Conservation (phyloP, 768 basidiomycete genomes). For the Amanita phalloides region DNA sequence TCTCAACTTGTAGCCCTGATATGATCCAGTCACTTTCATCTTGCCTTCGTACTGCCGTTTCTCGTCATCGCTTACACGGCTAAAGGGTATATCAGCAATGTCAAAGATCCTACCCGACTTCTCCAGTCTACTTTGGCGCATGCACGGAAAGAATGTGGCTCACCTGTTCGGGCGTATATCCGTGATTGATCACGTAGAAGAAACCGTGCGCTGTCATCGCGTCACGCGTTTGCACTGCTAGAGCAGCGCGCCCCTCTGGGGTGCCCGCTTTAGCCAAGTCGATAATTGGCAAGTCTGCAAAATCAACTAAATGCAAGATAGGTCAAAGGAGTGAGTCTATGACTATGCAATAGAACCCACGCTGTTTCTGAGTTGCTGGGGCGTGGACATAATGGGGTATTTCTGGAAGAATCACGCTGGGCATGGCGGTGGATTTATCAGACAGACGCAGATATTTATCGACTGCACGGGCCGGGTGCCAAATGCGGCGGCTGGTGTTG, state of each 20-base stretch:
- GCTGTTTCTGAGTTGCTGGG: slow-evolving; percentile 9
- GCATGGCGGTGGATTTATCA: slow-evolving; percentile 13
- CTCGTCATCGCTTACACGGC: slow-evolving; percentile 27
- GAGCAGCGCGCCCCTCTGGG: slow-evolving; percentile 22
- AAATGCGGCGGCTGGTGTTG: too few species aligned
- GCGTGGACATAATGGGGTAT: slow-evolving; percentile 23
- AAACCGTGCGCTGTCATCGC: slow-evolving; percentile 37
- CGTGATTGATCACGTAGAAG: slow-evolving; percentile 39
- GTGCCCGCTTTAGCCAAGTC: slow-evolving; percentile 33
- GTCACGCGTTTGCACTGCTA: slow-evolving; percentile 30
- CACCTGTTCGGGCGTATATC: slow-evolving; percentile 29
- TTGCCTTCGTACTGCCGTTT: slow-evolving; percentile 27
- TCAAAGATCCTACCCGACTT: slow-evolving; percentile 38
- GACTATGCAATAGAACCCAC: neutral
- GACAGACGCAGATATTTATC: too few species aligned
- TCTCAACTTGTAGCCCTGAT: slow-evolving; percentile 45
- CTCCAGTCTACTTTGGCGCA: neutral
- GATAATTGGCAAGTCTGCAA: slow-evolving; percentile 40
- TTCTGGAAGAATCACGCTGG: slow-evolving; percentile 19
- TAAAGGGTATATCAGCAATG: slow-evolving; percentile 36
- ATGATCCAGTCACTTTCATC: slow-evolving; percentile 33
- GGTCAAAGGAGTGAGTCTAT: neutral
- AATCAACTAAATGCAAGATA: slow-evolving; percentile 17
- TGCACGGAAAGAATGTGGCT: neutral
- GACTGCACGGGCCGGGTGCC: too few species aligned